Base-by-base conservation (phyloP, 202 grass and related monocot genomes). In the Elaeis oleifera region DNA sequence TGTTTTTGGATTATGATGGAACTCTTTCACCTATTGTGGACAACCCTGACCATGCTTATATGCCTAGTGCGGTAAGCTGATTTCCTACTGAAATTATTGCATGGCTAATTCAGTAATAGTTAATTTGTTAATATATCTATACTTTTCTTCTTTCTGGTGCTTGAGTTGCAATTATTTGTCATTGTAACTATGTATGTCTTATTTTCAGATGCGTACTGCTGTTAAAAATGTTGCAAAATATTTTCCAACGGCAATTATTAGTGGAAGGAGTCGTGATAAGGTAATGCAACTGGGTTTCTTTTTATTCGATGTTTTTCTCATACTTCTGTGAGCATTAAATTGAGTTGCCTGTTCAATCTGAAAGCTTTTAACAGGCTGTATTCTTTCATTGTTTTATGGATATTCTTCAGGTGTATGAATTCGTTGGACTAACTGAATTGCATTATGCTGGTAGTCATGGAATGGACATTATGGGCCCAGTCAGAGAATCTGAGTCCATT, bases 391-490 rank as follows among this genome's bases (percentile, higher is more conserved):
- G 8, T 44, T 14, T 44, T 3, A 3, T 44, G 36, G 36, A 59
- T 58, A 52, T 19, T 59, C 31, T 58, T 60, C 74, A 83, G 84
- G 76, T 88, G 51, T 66, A 76, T 53, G 68, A 83, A 56, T 88
- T 88, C 73, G 64, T 88, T 17, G 72, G 64, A 55, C 65, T 88
- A 17, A 57, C 68, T 1, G 69, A 83, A 63, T 56, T 87, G 16
- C 76, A 87, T 65, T 87, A 87, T 65, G 84, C 84, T 72, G 84
- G 84, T 63, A 83, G 84, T 39, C 84, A 88, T 74, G 80, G 79
- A 58, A 83, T 83, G 76, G 84, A 88, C 29, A 83, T 80, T 25
- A 77, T 83, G 69, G 73, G 76, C 62, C 79, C 79, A 69, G 15
- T 70, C 14, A 77, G 59, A 36, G 18, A 60, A 66, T 61, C 26